These are phyloP conservation scores for Amylostereum chailletii DNA, from an alignment of 1,284 basidiomycete species.

Conservation along the genomic window DNA sequence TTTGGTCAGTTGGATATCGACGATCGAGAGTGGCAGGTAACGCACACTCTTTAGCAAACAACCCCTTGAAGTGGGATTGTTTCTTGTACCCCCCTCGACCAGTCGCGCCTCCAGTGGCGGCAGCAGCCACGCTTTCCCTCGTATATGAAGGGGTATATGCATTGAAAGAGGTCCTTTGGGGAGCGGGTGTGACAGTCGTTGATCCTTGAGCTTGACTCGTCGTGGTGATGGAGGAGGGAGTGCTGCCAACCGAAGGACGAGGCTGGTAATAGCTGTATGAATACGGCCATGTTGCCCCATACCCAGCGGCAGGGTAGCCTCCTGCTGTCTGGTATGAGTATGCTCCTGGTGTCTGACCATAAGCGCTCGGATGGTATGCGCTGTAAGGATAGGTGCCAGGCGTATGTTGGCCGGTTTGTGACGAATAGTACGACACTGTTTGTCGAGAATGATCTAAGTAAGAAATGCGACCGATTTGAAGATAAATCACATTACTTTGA, in stretches of 20 bases:
- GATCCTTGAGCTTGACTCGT: conserved; percentile 6
- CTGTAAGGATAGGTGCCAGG: conserved; percentile 10
- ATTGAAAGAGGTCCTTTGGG: conserved; percentile 30
- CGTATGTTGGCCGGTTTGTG: conserved; percentile 12
- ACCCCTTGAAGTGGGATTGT: conserved; percentile 56
- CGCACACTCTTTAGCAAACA: conserved; percentile 75
- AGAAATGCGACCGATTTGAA: no score
- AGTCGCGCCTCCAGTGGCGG: conserved; percentile 28
- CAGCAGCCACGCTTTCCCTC: conserved; percentile 37
- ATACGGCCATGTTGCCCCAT: conserved; percentile 46
- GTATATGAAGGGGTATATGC: conserved; percentile 49
- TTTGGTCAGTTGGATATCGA: conserved; percentile 6
- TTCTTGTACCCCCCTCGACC: conserved; percentile 41
- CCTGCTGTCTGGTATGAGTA: conserved; percentile 38
- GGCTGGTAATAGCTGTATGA: conserved; percentile 46
- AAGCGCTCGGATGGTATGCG: conserved; percentile 1
- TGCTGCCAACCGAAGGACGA: conserved; percentile 18
- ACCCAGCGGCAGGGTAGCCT: conserved; percentile 31
- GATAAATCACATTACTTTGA: no score
- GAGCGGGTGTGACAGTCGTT: conserved; percentile 12
- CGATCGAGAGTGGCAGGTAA: conserved; percentile 10
- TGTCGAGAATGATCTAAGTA: no score
- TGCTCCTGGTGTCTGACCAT: conserved; percentile 19
- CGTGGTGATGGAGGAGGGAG: conserved; percentile 12
- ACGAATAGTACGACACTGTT: conserved; percentile 8